A percentile compares a stretch with the other conserved stretches of the same genome.
phyloP scores from a whole-genome alignment of 2,329 filamentous ascomycete species.

The Xylariaceae sp. region DNA sequence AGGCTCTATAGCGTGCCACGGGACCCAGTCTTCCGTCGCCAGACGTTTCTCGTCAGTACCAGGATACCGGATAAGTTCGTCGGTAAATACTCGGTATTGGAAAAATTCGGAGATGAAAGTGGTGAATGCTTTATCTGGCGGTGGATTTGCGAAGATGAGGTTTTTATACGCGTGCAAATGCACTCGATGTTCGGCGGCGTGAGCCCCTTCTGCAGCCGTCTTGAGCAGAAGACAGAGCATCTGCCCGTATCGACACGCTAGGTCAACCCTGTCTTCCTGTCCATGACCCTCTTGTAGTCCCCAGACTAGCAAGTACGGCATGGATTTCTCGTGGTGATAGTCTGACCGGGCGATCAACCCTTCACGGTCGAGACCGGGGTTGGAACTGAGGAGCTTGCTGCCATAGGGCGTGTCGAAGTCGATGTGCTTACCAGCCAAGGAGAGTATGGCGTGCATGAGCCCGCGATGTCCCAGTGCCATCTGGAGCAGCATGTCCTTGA shows the following conservation, averaged over 20 bases:
- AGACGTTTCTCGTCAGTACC: constrained; percentile 34
- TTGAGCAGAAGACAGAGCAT: constrained; percentile 58
- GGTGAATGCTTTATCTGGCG: constrained; percentile 60
- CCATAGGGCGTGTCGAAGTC: constrained; percentile 55
- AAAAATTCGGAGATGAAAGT: constrained; percentile 71
- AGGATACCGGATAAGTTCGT: constrained; percentile 52
- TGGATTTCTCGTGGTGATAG: constrained; percentile 51
- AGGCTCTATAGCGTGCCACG: constrained; percentile 38
- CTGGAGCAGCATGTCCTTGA: constrained; percentile 76
- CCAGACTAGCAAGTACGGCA: constrained; percentile 47
- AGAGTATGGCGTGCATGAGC: constrained; percentile 86
- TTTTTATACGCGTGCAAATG: constrained; percentile 72
- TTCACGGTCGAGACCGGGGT: constrained; percentile 41
- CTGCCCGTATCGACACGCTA: constrained; percentile 55
- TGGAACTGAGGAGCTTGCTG: constrained; percentile 44
- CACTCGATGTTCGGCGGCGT: constrained; percentile 65
- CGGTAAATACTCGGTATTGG: constrained; percentile 71
- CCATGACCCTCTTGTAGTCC: constrained; percentile 35
- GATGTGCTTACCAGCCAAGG: constrained; percentile 73
- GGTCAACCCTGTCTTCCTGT: constrained; percentile 40
- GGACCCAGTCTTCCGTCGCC: constrained; percentile 40
- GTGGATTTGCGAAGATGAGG: constrained; percentile 58
- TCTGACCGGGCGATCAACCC: constrained; percentile 46
- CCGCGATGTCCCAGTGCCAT: constrained; percentile 75
- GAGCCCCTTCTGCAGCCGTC: constrained; percentile 51